Conservation (phyloP, 768 basidiomycete species). For the Psilocybe subaeruginosa region DNA sequence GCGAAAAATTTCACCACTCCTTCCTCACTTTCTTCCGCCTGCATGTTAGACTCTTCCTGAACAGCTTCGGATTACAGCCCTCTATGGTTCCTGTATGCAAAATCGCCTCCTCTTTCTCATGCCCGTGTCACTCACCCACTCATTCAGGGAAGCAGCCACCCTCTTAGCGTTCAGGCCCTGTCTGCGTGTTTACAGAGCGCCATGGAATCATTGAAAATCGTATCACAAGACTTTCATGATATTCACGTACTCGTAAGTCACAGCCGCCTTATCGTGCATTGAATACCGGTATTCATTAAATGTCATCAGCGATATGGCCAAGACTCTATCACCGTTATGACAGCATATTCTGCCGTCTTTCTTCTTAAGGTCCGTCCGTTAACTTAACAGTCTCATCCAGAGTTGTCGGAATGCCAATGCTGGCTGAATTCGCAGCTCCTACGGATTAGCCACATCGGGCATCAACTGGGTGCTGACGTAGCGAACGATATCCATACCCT, state of each 20-base stretch:
- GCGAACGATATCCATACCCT: conserved; percentile 64
- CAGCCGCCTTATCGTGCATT: not conserved
- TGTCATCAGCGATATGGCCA: conserved; percentile 74
- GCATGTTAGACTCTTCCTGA: conserved; percentile 80
- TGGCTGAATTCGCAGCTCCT: conserved; percentile 54
- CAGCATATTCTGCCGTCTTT: conserved; percentile 83
- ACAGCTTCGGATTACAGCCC: conserved; percentile 79
- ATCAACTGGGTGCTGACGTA: conserved; percentile 63
- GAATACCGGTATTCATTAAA: conserved; percentile 7
- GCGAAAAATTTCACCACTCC: conserved; percentile 75
- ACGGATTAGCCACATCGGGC: conserved; percentile 59
- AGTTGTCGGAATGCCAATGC: conserved; percentile 1
- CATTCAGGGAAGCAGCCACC: conserved; percentile 54
- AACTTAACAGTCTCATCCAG: not conserved
- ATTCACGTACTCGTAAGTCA: conserved; percentile 72
- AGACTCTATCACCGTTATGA: conserved; percentile 85
- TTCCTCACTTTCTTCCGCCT: conserved; percentile 78
- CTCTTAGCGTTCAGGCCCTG: conserved; percentile 69
- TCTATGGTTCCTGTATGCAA: conserved; percentile 56
- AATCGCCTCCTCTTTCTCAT: not conserved
- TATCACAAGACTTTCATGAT: conserved; percentile 71
- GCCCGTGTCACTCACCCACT: conserved; percentile 7
- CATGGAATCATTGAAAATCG: conserved; percentile 68
- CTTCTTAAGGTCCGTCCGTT: conserved; percentile 56
- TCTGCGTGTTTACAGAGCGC: conserved; percentile 78